Conservation (phyloP, 2,329 filamentous ascomycete species). For the Tolypocladium inflatum region DNA sequence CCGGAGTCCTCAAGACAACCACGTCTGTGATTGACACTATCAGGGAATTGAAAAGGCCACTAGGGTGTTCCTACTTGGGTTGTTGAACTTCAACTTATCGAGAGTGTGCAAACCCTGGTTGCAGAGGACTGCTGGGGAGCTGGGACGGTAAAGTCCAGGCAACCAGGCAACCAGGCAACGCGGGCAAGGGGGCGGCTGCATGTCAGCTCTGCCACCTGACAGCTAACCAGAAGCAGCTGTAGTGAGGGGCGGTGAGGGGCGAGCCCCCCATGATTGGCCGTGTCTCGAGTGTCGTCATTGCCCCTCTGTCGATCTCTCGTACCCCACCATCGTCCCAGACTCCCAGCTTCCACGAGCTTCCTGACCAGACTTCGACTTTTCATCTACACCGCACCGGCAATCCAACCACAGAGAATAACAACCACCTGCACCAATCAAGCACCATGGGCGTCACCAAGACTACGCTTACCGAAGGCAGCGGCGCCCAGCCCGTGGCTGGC, state of each 20-base stretch:
- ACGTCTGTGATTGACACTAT: too few species aligned
- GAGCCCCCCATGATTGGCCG: not conserved
- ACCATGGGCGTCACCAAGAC: conserved; percentile 69
- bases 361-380: not conserved
- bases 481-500: conserved; percentile 50
- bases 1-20: too few species aligned
- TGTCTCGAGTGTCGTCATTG: not conserved
- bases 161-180: too few species aligned
- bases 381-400: not conserved
- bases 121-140: too few species aligned
- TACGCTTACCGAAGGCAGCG: conserved; percentile 50
- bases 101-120: too few species aligned
- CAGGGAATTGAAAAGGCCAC: too few species aligned
- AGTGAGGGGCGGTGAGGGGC: not conserved
- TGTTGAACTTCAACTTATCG: too few species aligned
- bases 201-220: too few species aligned
- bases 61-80: too few species aligned
- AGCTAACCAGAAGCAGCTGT: not conserved
- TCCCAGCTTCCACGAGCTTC: not conserved
- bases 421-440: conserved; percentile 6
- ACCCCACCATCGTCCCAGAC: not conserved
- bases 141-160: too few species aligned
- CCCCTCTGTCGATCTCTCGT: not conserved
- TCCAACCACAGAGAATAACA: not conserved
- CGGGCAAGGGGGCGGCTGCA: too few species aligned